Percentiles rank a stretch among this genome's conserved stretches.
phyloP scores from a whole-genome alignment of 2,329 filamentous ascomycete species.

The Paecilomyces niveus region DNA sequence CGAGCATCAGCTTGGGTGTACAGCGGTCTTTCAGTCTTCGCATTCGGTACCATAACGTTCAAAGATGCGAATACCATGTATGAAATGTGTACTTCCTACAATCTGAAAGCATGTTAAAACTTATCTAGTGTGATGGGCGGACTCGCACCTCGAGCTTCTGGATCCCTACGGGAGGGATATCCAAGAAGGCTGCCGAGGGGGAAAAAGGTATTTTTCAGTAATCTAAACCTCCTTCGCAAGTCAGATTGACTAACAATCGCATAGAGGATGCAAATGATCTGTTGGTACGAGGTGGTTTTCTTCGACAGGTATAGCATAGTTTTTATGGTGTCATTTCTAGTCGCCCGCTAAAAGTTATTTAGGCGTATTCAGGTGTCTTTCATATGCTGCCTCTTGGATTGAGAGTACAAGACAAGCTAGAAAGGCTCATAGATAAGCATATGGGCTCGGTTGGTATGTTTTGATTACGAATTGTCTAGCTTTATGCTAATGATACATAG shows the following conservation, averaged over 20 bases:
- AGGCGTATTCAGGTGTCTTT: slow-evolving; percentile 85
- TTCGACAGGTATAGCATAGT: slow-evolving; percentile 55
- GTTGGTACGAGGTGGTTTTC: slow-evolving; percentile 63
- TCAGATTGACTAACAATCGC: not conserved
- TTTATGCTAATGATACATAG: slow-evolving; percentile 31
- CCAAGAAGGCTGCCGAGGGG: slow-evolving; percentile 45
- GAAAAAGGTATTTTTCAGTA: slow-evolving; percentile 28
- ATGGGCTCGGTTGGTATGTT: slow-evolving; percentile 66
- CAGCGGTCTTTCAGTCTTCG: slow-evolving; percentile 17
- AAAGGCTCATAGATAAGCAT: slow-evolving; percentile 76
- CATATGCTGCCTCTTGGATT: slow-evolving; percentile 83
- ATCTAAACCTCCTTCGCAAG: not conserved
- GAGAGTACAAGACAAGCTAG: slow-evolving; percentile 81
- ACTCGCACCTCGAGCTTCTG: slow-evolving; percentile 67
- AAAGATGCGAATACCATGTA: slow-evolving; percentile 31
- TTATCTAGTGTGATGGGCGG: slow-evolving; percentile 46
- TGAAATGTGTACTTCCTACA: slow-evolving; percentile 4
- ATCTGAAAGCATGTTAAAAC: not conserved
- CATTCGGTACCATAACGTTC: slow-evolving; percentile 10
- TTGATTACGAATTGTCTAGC: not conserved
- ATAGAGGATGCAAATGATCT: slow-evolving; percentile 57
- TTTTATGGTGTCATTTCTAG: not conserved
- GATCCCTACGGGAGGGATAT: slow-evolving; percentile 67
- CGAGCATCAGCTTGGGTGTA: slow-evolving; percentile 17
- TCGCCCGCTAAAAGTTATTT: not conserved